These are phyloP conservation scores for Cercophora newfieldiana DNA, from an alignment of 495 filamentous ascomycete species.

Conservation along the genomic window DNA sequence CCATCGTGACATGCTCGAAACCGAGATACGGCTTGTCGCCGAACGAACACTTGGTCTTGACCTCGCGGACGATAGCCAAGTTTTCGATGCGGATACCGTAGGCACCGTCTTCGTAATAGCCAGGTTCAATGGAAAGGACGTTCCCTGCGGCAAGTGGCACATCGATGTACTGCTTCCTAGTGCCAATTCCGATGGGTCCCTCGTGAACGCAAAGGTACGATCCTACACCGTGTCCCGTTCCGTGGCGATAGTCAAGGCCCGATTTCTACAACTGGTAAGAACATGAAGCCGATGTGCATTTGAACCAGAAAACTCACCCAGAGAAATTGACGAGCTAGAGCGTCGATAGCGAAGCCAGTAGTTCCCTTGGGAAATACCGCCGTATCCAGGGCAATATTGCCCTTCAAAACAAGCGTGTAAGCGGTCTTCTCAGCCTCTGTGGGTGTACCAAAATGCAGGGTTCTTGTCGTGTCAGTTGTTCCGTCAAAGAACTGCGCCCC, in stretches of 20 bases:
- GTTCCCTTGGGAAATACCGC: slow-evolving; percentile 94
- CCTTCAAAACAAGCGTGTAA: slow-evolving; percentile 95
- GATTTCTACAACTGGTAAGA: slow-evolving; percentile 51
- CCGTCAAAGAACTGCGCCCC: slow-evolving; percentile 94
- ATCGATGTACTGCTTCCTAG: slow-evolving; percentile 85
- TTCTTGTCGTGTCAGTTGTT: slow-evolving; percentile 94
- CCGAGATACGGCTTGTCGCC: slow-evolving; percentile 92
- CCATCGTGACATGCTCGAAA: slow-evolving; percentile 97
- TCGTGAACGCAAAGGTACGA: slow-evolving; percentile 95
- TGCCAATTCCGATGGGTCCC: slow-evolving; percentile 95
- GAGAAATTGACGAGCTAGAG: slow-evolving; percentile 84
- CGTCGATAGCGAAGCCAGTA: slow-evolving; percentile 87
- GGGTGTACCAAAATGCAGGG: slow-evolving; percentile 86
- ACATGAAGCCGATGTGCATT: not conserved
- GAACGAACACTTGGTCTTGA: slow-evolving; percentile 80
- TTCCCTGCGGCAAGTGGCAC: slow-evolving; percentile 88
- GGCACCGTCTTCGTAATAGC: slow-evolving; percentile 95
- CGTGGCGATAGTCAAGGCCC: slow-evolving; percentile 93
- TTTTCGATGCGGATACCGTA: slow-evolving; percentile 99
- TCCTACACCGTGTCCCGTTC: slow-evolving; percentile 95
- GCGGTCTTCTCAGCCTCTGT: slow-evolving; percentile 84
- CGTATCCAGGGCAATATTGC: slow-evolving; percentile 86
- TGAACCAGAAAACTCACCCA: slow-evolving; percentile 57
- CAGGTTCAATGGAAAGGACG: slow-evolving; percentile 92
- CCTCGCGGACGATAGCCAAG: slow-evolving; percentile 85